These are phyloP conservation scores for Sambucus nigra DNA, from an alignment of 129 eudicot genomes.

Conservation along the genomic window DNA sequence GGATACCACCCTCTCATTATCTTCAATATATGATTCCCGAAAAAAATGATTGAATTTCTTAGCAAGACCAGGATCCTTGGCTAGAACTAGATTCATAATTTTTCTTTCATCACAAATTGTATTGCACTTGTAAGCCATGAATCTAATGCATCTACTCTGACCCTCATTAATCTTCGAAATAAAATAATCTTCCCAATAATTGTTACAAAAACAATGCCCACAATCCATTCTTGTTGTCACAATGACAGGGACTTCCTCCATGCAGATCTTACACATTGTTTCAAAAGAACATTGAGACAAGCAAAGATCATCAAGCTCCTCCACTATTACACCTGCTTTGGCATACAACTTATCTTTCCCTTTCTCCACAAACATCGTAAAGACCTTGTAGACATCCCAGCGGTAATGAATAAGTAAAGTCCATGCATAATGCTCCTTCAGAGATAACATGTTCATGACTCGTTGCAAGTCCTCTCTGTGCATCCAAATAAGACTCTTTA, in stretches of 20 bases:
- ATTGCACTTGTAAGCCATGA: background rate
- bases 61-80: too few species aligned
- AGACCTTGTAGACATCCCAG: background rate
- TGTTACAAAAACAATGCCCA: background rate
- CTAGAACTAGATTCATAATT: too few species aligned
- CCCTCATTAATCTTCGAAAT: background rate
- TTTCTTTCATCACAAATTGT: too few species aligned
- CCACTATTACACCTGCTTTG: background rate
- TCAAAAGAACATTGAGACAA: background rate
- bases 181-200: background rate
- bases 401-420: too few species aligned
- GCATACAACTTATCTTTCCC: background rate
- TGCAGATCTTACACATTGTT: background rate
- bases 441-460: background rate
- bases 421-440: background rate
- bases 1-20: background rate
- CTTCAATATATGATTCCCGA: background rate
- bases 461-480: background rate
- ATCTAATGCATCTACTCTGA: background rate
- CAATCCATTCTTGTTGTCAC: background rate
- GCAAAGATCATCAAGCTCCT: background rate
- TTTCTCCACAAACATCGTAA: background rate
- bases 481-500: too few species aligned
- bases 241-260: background rate
- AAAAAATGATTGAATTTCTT: too few species aligned